Base-by-base conservation (phyloP, 441 rosid species). In the Erysimum pusillum region DNA sequence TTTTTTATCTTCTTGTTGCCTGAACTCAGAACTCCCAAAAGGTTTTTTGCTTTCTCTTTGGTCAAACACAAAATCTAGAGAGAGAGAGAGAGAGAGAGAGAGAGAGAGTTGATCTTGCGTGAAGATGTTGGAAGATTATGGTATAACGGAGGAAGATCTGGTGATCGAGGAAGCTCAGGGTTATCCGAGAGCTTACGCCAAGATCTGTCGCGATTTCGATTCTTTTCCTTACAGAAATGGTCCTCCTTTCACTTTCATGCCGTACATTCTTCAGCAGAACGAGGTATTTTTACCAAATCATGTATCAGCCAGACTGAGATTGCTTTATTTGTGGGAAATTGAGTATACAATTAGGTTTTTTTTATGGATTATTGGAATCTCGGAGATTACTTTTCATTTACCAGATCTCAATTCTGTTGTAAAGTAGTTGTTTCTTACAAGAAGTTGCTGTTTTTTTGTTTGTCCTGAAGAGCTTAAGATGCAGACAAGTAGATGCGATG, bases 201-300 rank as follows among this genome's bases (percentile, higher is more conserved):
- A 83, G 80, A 82, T 91, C 48, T 91, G 93, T 77, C 80, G 89
- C 57, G 92, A 85, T 63, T 74, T 80, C 5, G 67, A 70, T 11
- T 69, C 34, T 28, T 80, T 79, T 5, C 79, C 85, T 10, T 92
- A 79, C 73, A 73, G 46, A 71, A 76, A 74, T 12, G 98, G 96
- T 49, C 98, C 98, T 81, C 98, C 98, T 48, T 85, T 87, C 75
- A 76, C 87, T 14, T 93, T 90, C 88, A 76, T 71, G 38, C 96
- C 98, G 2, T 88, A 76, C 53, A 49, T 75, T 78, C 74, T 87
- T 73, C 92, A 84, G 56, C 87, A 85, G 56, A 76, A 90, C 62
- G 87, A 87, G 95, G 99, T 89, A 68, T 58, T 38, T 66, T 53
- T 8, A 22, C 46, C 53, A 0, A 59, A 67, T n/a, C 62, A 34